Conservation (phyloP, 768 basidiomycete genomes). For the Clathrus columnatus region DNA sequence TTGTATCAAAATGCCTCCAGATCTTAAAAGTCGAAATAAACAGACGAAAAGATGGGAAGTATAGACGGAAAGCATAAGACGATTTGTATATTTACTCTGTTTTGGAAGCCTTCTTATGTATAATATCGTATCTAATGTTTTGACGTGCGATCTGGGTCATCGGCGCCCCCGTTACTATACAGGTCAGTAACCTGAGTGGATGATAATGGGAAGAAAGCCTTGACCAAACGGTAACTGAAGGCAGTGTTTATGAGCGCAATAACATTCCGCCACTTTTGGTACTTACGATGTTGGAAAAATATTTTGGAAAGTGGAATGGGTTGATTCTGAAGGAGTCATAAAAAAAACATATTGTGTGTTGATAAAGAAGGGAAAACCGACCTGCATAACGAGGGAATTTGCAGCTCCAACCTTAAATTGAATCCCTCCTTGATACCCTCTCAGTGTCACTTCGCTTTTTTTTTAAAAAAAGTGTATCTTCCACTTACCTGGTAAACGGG, state of each 20-base stretch:
- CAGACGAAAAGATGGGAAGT: not conserved
- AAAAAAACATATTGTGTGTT: not conserved
- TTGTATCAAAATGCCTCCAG: not conserved
- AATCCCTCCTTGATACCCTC: constrained; percentile 4
- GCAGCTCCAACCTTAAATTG: constrained; percentile 4
- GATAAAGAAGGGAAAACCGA: not conserved
- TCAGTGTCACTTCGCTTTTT: not conserved
- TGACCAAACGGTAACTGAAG: constrained; percentile 20
- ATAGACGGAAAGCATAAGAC: not conserved
- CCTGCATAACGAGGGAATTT: not conserved
- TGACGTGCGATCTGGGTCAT: constrained; percentile 20
- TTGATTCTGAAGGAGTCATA: constrained; percentile 12
- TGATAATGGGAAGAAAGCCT: constrained; percentile 19
- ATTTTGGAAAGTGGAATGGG: constrained; percentile 18
- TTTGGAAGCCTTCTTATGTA: constrained; percentile 1
- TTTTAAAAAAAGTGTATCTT: not conserved
- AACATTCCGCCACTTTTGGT: too few relatives aligned
- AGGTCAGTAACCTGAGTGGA: constrained; percentile 16
- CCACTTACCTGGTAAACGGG: constrained; percentile 63
- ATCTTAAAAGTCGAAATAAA: not conserved
- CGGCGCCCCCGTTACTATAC: constrained; percentile 16
- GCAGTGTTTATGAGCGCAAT: too few relatives aligned
- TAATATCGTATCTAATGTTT: constrained; percentile 18
- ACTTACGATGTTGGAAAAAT: constrained; percentile 22
- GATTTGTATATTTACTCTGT: not conserved